A percentile compares a stretch with the other conserved stretches of the same genome.
Evolutionary conservation across 1,284 basidiomycete genomes (phyloP).

Genomic region (Chondrostereum purpureum): DNA sequence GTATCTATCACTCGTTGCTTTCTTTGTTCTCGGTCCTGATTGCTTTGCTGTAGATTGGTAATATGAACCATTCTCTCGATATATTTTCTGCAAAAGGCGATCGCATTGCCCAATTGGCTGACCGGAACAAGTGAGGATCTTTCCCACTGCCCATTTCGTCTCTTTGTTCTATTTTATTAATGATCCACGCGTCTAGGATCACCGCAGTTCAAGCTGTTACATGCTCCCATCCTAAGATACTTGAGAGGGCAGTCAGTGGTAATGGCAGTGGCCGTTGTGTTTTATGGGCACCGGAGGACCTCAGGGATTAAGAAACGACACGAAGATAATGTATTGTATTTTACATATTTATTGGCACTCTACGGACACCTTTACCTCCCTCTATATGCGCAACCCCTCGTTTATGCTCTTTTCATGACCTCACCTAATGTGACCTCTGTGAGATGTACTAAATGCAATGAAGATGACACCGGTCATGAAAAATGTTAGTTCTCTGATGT

Average conservation of each 20-base stretch:
- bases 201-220: constrained; percentile 80
- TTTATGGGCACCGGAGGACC: constrained; percentile 58
- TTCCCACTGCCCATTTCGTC: constrained; percentile 1
- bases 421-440: too few relatives aligned
- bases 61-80: constrained; percentile 70
- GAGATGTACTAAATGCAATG: background rate
- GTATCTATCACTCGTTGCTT: constrained; percentile 16
- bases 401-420: too few relatives aligned
- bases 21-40: background rate
- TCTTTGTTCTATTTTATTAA: constrained; percentile 8
- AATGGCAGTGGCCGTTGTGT: constrained; percentile 73
- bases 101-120: constrained; percentile 52
- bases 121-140: constrained; percentile 49
- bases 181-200: constrained; percentile 45
- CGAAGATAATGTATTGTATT: too few relatives aligned
- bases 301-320: too few relatives aligned
- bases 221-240: constrained; percentile 69
- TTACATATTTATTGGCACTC: too few relatives aligned
- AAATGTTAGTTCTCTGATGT: background rate
- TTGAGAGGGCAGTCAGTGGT: constrained; percentile 67
- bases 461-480: background rate
- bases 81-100: constrained; percentile 71
- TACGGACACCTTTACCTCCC: too few relatives aligned
- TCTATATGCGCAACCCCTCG: too few relatives aligned
- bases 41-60: constrained; percentile 47